A percentile compares a stretch with the other conserved stretches of the same genome.
Conservation (phyloP, 495 filamentous ascomycete species). For the Penicillium argentinense region DNA sequence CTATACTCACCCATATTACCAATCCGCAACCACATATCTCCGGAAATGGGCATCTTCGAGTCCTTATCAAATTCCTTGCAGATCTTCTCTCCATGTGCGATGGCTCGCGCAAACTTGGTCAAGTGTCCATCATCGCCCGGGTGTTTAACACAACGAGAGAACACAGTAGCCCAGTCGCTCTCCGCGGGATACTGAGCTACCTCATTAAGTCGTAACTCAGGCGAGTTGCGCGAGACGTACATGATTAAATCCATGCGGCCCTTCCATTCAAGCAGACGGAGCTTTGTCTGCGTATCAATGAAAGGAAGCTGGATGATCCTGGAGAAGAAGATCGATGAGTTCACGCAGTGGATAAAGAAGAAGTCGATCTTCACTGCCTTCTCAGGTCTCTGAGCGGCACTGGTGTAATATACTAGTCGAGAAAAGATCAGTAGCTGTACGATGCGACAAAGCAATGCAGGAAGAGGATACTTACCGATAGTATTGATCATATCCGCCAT, state of each 20-base stretch:
- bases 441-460: background rate
- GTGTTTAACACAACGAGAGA: conserved; percentile 51
- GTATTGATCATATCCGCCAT: conserved; percentile 77
- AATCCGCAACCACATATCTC: conserved; percentile 69
- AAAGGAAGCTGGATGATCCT: conserved; percentile 43
- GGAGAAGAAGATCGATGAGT: conserved; percentile 62
- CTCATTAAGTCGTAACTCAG: conserved; percentile 54
- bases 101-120: conserved; percentile 68
- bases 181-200: conserved; percentile 49
- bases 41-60: conserved; percentile 54
- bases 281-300: conserved; percentile 45
- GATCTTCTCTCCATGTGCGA: conserved; percentile 55
- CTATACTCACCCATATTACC: conserved; percentile 60
- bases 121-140: conserved; percentile 76
- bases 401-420: conserved; percentile 56
- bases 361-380: conserved; percentile 78
- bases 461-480: conserved; percentile 37
- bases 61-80: conserved; percentile 42
- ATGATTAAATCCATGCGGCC: conserved; percentile 66
- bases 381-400: conserved; percentile 57
- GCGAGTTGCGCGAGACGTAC: conserved; percentile 61
- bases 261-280: conserved; percentile 73
- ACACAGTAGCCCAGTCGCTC: conserved; percentile 53
- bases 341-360: conserved; percentile 72
- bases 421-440: background rate